Evolutionary conservation across 805 yeast genomes (phyloP).

Genomic region (Torulaspora delbrueckii): DNA sequence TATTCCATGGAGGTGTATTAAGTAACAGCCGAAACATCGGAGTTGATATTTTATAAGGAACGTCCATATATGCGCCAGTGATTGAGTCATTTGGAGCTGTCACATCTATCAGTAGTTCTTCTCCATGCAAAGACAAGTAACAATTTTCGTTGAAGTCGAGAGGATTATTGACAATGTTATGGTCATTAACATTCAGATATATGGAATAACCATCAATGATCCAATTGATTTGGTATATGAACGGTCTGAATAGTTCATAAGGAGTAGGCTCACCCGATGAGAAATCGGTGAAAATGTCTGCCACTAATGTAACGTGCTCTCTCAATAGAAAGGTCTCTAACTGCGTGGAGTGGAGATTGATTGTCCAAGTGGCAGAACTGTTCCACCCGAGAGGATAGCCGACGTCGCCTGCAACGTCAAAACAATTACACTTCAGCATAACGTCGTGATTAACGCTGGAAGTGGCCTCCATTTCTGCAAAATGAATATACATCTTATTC

Average conservation of each 20-base stretch:
- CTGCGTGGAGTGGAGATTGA: constrained; percentile 48
- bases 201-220: constrained; percentile 51
- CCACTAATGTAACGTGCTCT: constrained; percentile 71
- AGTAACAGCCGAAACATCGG: constrained; percentile 57
- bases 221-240: constrained; percentile 59
- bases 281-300: constrained; percentile 75
- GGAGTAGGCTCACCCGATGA: constrained; percentile 64
- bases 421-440: constrained; percentile 56
- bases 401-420: constrained; percentile 50
- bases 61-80: constrained; percentile 46
- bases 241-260: constrained; percentile 75
- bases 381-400: constrained; percentile 83
- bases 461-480: constrained; percentile 58
- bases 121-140: constrained; percentile 69
- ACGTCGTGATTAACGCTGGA: constrained; percentile 89
- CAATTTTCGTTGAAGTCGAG: constrained; percentile 76
- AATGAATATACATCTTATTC: constrained; percentile 42
- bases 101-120: constrained; percentile 43
- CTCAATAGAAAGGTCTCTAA: constrained; percentile 63
- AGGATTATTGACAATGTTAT: constrained; percentile 85
- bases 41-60: constrained; percentile 49
- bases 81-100: constrained; percentile 57
- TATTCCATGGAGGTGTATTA: constrained; percentile 91
- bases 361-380: constrained; percentile 64
- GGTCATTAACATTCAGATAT: constrained; percentile 76